Conservation (phyloP, 768 basidiomycete species). For the Russula olivacea region DNA sequence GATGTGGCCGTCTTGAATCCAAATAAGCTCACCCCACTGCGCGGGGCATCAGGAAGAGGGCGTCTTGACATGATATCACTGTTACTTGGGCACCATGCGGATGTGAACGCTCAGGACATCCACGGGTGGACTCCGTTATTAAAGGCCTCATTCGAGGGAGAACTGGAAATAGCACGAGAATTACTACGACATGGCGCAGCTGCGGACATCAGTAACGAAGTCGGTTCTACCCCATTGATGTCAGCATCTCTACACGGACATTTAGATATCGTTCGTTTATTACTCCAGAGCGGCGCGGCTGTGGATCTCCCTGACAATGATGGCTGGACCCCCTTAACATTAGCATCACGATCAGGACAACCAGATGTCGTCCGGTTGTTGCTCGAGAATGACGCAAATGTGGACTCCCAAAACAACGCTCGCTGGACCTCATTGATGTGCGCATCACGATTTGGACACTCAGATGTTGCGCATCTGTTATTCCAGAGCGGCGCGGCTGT, state of each 20-base stretch:
- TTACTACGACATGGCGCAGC: not conserved
- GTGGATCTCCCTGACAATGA: not conserved
- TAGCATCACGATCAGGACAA: not conserved
- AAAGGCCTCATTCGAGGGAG: not conserved
- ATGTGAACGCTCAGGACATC: not conserved
- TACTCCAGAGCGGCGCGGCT: not conserved
- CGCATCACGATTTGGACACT: not conserved
- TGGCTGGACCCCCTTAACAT: not conserved
- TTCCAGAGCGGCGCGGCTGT: too few relatives aligned
- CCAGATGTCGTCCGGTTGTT: not conserved
- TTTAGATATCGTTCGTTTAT: not conserved
- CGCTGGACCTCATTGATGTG: too few relatives aligned
- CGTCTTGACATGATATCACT: not conserved
- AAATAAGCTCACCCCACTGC: not conserved
- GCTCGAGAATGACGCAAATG: not conserved
- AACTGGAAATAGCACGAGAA: not conserved
- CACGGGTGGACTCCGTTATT: not conserved
- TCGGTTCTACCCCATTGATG: not conserved
- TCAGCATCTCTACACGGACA: not conserved
- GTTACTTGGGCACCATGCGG: not conserved
- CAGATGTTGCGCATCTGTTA: not conserved
- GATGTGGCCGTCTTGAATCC: not conserved
- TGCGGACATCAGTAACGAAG: not conserved
- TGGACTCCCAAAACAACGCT: too few relatives aligned
- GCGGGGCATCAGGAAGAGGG: not conserved